Evolutionary conservation across 2,329 filamentous ascomycete genomes (phyloP).

Genomic region (Hyphodiscus sp.): DNA sequence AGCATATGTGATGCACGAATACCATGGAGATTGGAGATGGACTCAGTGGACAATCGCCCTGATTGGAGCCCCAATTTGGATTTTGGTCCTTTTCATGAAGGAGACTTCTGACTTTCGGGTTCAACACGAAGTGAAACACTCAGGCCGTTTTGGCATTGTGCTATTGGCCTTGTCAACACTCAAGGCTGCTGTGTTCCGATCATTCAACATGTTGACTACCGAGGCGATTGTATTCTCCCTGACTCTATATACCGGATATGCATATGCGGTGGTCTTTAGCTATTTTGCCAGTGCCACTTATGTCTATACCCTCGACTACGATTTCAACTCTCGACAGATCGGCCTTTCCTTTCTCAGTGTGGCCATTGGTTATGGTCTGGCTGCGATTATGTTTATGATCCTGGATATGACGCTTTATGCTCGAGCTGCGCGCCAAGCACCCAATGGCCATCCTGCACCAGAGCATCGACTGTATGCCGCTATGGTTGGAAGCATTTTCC

Average conservation of each 20-base stretch:
- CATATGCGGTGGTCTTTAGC: slow-evolving; percentile 33
- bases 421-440: slow-evolving; percentile 8
- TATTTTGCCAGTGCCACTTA: slow-evolving; percentile 36
- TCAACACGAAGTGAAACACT: no score
- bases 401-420: slow-evolving; percentile 39
- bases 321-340: slow-evolving; percentile 30
- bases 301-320: slow-evolving; percentile 33
- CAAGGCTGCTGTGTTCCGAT: no score
- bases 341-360: slow-evolving; percentile 35
- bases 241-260: slow-evolving; percentile 31
- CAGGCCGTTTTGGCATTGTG: no score
- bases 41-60: slow-evolving; percentile 46
- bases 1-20: no score
- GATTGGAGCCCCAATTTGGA: no score
- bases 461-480: slow-evolving; percentile 53
- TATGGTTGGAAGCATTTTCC: slow-evolving; percentile 49
- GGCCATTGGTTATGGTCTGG: slow-evolving; percentile 37
- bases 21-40: slow-evolving; percentile 52
- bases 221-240: slow-evolving; percentile 32
- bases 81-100: slow-evolving; percentile 35
- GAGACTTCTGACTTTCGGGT: no score
- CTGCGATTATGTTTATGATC: slow-evolving; percentile 34
- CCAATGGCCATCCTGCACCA: slow-evolving; percentile 33
- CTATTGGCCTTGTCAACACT: slow-evolving; percentile 40
- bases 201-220: slow-evolving; percentile 33